phyloP scores from a whole-genome alignment of 306 rosid species.

The Gastrolobium bilobum region DNA sequence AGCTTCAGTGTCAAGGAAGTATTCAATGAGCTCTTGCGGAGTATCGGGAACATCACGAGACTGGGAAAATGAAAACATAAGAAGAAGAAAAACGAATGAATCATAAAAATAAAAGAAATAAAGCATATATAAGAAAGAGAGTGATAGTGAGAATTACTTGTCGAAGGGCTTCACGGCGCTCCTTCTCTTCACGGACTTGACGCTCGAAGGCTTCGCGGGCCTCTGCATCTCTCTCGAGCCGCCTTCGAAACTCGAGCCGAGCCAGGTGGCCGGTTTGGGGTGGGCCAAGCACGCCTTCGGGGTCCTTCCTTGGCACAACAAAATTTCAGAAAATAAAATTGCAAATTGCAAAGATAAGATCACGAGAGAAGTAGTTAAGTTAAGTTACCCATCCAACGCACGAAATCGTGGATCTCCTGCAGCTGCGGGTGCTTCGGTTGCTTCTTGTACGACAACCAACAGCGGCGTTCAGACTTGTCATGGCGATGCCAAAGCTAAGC shows the following conservation, averaged over 20 bases:
- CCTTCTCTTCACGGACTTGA: slow-evolving; percentile 77
- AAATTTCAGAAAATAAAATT: neutral
- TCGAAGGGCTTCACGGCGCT: slow-evolving; percentile 78
- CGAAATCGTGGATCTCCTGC: slow-evolving; percentile 53
- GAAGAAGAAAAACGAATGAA: neutral
- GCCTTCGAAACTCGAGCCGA: slow-evolving; percentile 67
- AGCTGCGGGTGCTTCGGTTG: slow-evolving; percentile 28
- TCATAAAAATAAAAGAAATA: neutral
- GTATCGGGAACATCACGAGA: slow-evolving; percentile 77
- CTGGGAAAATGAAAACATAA: slow-evolving; percentile 33
- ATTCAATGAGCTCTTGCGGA: slow-evolving; percentile 71
- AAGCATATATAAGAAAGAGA: neutral
- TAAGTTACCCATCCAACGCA: slow-evolving; percentile 76
- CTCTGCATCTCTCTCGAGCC: slow-evolving; percentile 80
- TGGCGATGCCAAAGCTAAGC: slow-evolving; percentile 70
- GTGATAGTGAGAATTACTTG: slow-evolving; percentile 52
- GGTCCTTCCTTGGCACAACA: slow-evolving; percentile 68
- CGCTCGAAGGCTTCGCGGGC: slow-evolving; percentile 84
- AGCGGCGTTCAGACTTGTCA: slow-evolving; percentile 44
- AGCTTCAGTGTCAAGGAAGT: slow-evolving; percentile 92
- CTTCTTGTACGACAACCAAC: slow-evolving; percentile 32
- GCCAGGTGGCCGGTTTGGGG: slow-evolving; percentile 85
- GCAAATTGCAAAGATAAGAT: neutral
- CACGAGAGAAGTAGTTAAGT: neutral
- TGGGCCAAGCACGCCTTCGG: slow-evolving; percentile 79